Conservation (phyloP, 1,139 yeast genomes). For the Yamadazyma aaseri region DNA sequence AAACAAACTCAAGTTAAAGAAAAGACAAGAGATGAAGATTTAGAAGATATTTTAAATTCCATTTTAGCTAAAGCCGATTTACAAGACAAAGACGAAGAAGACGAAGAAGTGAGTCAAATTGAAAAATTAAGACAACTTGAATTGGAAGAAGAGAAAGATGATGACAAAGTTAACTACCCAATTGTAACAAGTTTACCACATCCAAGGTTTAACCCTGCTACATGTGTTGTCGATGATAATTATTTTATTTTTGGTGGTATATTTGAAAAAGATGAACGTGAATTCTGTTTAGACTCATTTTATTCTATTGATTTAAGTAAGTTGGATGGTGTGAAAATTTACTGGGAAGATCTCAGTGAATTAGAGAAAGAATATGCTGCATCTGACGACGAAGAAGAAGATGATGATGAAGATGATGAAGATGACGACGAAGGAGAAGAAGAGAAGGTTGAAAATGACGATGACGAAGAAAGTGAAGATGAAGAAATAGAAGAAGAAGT, state of each 20-base stretch:
- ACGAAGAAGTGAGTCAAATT: conserved; percentile 37
- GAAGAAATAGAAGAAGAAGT: conserved; percentile 60
- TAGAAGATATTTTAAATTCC: conserved; percentile 75
- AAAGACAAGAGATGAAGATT: conserved; percentile 70
- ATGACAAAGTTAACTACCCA: conserved; percentile 48
- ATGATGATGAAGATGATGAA: conserved; percentile 56
- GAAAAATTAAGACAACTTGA: conserved; percentile 39
- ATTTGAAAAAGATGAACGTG: conserved; percentile 86
- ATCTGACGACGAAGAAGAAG: conserved; percentile 49
- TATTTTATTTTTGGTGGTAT: conserved; percentile 90
- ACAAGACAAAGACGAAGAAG: conserved; percentile 46
- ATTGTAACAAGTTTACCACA: conserved; percentile 71
- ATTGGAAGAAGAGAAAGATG: conserved; percentile 38
- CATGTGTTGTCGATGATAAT: conserved; percentile 82
- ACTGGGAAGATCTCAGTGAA: conserved; percentile 78
- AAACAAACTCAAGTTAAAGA: conserved; percentile 45
- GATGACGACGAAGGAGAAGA: conserved; percentile 68
- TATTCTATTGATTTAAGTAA: conserved; percentile 84
- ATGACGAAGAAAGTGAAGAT: conserved; percentile 52
- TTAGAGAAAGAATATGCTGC: conserved; percentile 26
- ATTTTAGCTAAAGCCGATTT: conserved; percentile 72
- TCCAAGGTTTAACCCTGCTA: conserved; percentile 81
- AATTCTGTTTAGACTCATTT: conserved; percentile 78
- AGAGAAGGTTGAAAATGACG: conserved; percentile 46
- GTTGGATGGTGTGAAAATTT: conserved; percentile 82